Base-by-base conservation (phyloP, 345 rosid species). In the Populus tremula region DNA sequence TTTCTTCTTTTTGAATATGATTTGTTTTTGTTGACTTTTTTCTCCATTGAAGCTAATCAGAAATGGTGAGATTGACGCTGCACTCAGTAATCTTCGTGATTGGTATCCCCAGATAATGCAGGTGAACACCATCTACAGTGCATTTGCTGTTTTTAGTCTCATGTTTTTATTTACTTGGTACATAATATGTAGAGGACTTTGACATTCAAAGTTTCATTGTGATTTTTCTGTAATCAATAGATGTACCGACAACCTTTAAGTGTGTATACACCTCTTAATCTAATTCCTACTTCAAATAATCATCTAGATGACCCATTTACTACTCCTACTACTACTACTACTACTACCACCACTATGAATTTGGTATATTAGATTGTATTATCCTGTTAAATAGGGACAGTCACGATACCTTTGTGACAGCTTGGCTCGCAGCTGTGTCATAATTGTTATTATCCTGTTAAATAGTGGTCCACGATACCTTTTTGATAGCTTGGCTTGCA, bases 41-140 rank as follows among this genome's bases (percentile, higher is more conserved):
- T 76, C 64, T 83, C 64, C 73, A 31, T 74, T 82, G 84, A 85
- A 96, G 99, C 87, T 91, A 74, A 88, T 96, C 84, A 88, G 90
- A 87, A 90, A 78, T 78, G 99, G 98, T 63, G 91, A 92, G 76
- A 90, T 92, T 79, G 93, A 91, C 86, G 85, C 87, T 65, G 94
- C 94, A 68, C 73, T 93, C 59, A 76, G 68, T 76, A 85, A 86
- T 79, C 94, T 96, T 70, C 89, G n/a, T 47, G 90, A 88, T 39
- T 92, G 89, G 91, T 90, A 91, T 87, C 99, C 99, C 71, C 89
- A 91, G 80, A 86, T 91, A 75, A 87, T 92, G 79, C 89, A 93
- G 98, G 99, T 96, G 71, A 77, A 68, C 74, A 21, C 54, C 25
- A 12, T 45, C 14, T 69, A 36, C 20, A 38, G 7, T 0, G 6